Evolutionary conservation across 257 asterid genomes (phyloP).

Genomic region (Leonotis leonurus): DNA sequence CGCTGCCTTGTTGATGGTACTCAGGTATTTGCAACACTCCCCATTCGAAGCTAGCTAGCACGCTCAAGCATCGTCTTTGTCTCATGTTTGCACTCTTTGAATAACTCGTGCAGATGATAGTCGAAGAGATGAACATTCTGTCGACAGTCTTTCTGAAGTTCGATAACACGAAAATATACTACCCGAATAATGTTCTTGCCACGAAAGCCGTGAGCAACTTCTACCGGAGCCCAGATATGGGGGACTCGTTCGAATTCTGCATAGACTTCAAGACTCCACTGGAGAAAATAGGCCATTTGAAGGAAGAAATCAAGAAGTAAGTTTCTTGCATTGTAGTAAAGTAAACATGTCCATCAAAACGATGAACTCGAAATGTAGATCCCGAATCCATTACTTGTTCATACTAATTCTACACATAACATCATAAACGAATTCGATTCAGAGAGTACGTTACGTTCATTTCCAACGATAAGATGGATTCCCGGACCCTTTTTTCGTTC

Average conservation of each 20-base stretch:
- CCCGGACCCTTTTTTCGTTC: background rate
- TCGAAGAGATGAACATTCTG: no score
- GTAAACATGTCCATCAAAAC: no score
- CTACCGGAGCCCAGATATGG: constrained; percentile 92
- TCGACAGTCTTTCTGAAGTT: constrained; percentile 55
- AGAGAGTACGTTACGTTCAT: no score
- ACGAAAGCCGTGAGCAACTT: constrained; percentile 78
- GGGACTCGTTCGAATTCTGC: constrained; percentile 65
- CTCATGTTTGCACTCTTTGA: background rate
- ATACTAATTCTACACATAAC: no score
- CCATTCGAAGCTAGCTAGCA: no score
- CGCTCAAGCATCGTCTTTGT: background rate
- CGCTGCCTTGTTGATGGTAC: constrained; percentile 75
- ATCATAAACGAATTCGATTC: no score
- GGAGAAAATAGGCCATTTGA: constrained; percentile 64
- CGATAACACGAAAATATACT: constrained; percentile 63
- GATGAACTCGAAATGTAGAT: no score
- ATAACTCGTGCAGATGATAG: constrained; percentile 48
- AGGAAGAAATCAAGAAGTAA: constrained; percentile 62
- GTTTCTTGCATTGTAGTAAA: no score
- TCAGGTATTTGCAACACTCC: no score
- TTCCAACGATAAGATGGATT: no score
- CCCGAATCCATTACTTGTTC: no score
- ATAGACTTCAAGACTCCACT: constrained; percentile 66
- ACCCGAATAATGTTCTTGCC: constrained; percentile 75